phyloP scores from a whole-genome alignment of 495 filamentous ascomycete genomes.

The Clavariopsis aquatica region DNA sequence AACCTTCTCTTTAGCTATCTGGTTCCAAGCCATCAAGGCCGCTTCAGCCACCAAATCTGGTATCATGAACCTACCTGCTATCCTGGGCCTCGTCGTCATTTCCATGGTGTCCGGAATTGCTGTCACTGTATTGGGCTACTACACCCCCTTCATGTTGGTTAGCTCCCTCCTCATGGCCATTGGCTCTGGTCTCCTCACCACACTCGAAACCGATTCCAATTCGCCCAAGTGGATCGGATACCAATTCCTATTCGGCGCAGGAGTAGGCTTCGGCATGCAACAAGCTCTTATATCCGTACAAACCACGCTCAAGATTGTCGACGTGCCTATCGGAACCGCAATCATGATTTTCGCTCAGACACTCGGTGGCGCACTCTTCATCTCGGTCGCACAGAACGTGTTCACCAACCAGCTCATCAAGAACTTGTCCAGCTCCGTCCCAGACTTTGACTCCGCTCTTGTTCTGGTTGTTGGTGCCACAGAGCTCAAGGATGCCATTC shows the following conservation, averaged over 20 bases:
- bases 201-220: constrained; percentile 54
- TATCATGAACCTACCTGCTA: constrained; percentile 60
- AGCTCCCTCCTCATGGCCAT: constrained; percentile 56
- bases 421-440: constrained; percentile 53
- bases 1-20: constrained; percentile 56
- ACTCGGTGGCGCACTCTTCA: constrained; percentile 67
- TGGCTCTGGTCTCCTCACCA: constrained; percentile 65
- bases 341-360: constrained; percentile 68
- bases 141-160: constrained; percentile 60
- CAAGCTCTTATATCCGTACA: constrained; percentile 65
- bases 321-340: constrained; percentile 63
- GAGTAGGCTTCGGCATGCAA: constrained; percentile 73
- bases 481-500: constrained; percentile 55
- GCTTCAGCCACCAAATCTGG: constrained; percentile 59
- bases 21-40: constrained; percentile 74
- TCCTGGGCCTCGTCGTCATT: constrained; percentile 51
- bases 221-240: constrained; percentile 66
- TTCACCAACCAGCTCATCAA: constrained; percentile 70
- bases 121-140: constrained; percentile 65
- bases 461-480: constrained; percentile 69
- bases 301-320: constrained; percentile 55
- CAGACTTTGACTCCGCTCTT: constrained; percentile 47
- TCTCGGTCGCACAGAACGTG: constrained; percentile 74
- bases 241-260: constrained; percentile 69
- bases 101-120: constrained; percentile 53